Percentiles rank a stretch among this genome's conserved stretches.
Conservation (phyloP, 2,329 filamentous ascomycete species). For the Ophidiomyces ophidiicola region DNA sequence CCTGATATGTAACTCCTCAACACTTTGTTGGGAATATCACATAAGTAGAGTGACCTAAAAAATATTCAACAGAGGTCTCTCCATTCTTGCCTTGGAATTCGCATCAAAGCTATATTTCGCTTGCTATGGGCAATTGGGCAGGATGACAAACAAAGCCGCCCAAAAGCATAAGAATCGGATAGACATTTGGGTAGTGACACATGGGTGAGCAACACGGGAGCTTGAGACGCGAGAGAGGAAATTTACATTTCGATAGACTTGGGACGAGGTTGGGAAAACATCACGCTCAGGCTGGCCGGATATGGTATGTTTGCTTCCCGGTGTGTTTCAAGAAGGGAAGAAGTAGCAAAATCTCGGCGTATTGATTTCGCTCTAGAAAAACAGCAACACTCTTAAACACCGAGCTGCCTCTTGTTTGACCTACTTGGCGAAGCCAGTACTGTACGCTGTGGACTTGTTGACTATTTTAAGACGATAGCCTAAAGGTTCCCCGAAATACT, state of each 20-base stretch:
- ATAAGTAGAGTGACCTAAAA: background rate
- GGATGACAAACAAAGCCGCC: conserved; percentile 5
- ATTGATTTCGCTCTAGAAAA: no score
- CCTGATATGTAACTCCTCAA: no score
- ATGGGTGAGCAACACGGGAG: background rate
- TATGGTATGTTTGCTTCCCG: background rate
- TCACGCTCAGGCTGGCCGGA: no score
- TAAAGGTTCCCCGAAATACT: no score
- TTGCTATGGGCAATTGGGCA: conserved; percentile 8
- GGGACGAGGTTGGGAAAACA: no score
- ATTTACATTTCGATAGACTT: no score
- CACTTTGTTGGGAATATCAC: no score
- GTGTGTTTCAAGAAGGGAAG: background rate
- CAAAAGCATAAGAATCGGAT: background rate
- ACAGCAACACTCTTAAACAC: no score
- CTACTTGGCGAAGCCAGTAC: no score
- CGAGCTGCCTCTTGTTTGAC: no score
- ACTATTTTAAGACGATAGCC: no score
- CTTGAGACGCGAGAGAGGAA: background rate
- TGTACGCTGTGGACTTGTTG: no score
- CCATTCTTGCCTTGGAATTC: conserved; percentile 1
- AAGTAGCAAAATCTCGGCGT: background rate
- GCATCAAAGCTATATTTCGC: background rate
- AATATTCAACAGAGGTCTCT: background rate
- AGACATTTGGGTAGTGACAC: background rate